Conservation (phyloP, 768 basidiomycete species). For the Phlegmacium glaucopus region DNA sequence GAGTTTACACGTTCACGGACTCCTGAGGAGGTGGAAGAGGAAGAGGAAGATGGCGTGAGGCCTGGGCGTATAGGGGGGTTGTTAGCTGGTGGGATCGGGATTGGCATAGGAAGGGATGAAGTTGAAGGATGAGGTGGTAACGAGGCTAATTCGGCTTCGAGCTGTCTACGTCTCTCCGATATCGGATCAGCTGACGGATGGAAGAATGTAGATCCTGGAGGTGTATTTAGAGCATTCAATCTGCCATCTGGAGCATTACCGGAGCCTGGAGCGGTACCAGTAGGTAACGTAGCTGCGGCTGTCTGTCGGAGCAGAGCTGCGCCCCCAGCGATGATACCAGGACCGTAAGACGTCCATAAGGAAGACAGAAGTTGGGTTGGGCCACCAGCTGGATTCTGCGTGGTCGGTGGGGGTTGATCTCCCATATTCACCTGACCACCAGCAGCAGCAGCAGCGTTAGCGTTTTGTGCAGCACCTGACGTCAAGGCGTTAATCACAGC, state of each 20-base stretch:
- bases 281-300: conserved; percentile 36
- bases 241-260: conserved; percentile 8
- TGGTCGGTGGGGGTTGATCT: conserved; percentile 36
- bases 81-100: conserved; percentile 31
- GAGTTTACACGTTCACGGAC: conserved; percentile 44
- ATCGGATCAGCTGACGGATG: conserved; percentile 14
- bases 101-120: conserved; percentile 11
- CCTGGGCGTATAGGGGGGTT: conserved; percentile 17
- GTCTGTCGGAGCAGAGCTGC: conserved; percentile 58
- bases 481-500: conserved; percentile 47
- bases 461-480: conserved; percentile 17
- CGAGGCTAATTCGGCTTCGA: conserved; percentile 59
- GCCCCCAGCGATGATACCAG: conserved; percentile 64
- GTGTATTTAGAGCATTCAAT: conserved; percentile 19
- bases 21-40: conserved; percentile 18
- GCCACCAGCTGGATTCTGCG: conserved; percentile 54
- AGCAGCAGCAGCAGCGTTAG: conserved; percentile 6
- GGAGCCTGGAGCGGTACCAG: conserved; percentile 13
- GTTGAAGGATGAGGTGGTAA: conserved; percentile 24
- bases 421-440: not conserved
- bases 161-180: conserved; percentile 42
- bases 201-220: conserved; percentile 21
- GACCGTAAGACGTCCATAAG: conserved; percentile 80
- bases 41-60: conserved; percentile 9
- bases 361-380: conserved; percentile 63